A percentile compares a stretch with the other conserved stretches of the same genome.
These are phyloP conservation scores for Fraxinus americana DNA, from an alignment of 257 asterid species.

Conservation along the genomic window DNA sequence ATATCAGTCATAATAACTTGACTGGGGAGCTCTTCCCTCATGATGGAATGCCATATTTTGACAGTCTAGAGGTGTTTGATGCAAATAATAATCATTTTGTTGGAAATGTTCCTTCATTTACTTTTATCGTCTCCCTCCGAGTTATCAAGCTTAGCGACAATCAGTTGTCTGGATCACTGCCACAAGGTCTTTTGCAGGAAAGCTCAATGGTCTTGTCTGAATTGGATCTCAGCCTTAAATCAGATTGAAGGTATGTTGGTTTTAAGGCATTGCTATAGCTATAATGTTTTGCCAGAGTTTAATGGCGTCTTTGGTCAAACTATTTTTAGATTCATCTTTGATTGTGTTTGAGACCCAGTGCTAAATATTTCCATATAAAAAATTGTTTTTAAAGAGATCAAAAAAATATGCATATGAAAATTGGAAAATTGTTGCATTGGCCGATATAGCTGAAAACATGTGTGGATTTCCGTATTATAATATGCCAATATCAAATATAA, in stretches of 20 bases:
- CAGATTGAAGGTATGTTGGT: conserved; percentile 64
- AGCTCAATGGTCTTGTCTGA: conserved; percentile 81
- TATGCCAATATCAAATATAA: background rate
- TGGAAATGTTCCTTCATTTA: conserved; percentile 74
- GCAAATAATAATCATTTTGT: conserved; percentile 58
- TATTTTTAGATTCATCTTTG: background rate
- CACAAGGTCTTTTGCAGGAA: conserved; percentile 75
- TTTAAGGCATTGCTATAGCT: background rate
- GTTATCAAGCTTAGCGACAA: conserved; percentile 64
- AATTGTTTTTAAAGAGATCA: background rate
- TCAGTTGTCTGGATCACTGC: conserved; percentile 69
- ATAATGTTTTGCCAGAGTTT: background rate
- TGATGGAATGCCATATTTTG: conserved; percentile 84
- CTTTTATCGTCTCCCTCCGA: conserved; percentile 73
- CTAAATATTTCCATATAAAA: background rate
- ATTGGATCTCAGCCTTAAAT: conserved; percentile 80
- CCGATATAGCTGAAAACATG: background rate
- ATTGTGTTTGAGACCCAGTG: background rate
- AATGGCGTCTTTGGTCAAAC: conserved; percentile 1
- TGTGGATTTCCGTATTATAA: background rate
- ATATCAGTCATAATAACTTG: conserved; percentile 63
- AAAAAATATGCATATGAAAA: too few relatives aligned
- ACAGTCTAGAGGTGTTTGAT: conserved; percentile 77
- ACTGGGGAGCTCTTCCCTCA: conserved; percentile 77
- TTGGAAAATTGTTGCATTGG: background rate